phyloP scores from a whole-genome alignment of 495 filamentous ascomycete genomes.

The Aspergillus asperescens region DNA sequence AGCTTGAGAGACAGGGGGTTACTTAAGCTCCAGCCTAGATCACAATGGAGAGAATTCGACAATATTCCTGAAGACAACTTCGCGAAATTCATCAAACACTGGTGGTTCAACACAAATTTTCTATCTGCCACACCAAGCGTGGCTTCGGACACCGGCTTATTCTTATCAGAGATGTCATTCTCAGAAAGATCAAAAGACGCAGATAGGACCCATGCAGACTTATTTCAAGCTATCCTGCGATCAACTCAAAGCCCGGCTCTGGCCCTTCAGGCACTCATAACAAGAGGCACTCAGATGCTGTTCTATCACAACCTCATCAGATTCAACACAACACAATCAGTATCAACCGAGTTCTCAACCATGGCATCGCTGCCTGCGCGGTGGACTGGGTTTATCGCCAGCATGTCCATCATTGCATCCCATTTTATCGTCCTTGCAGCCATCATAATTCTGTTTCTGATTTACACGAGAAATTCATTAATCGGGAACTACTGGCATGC shows the following conservation, averaged over 20 bases:
- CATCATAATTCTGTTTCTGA: background rate
- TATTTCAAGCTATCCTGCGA: background rate
- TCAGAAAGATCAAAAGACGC: too few species aligned
- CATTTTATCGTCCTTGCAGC: background rate
- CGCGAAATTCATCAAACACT: too few species aligned
- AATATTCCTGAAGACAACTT: too few species aligned
- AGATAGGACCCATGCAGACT: background rate
- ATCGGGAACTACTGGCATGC: conserved; percentile 9
- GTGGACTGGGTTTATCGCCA: background rate
- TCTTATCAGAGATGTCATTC: too few species aligned
- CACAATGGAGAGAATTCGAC: background rate
- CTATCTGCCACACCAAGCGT: too few species aligned
- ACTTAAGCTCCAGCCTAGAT: background rate
- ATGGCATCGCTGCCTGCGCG: background rate
- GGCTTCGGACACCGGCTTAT: background rate
- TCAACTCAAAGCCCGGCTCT: background rate
- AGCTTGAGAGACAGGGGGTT: background rate
- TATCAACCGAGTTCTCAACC: background rate
- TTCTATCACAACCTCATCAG: background rate
- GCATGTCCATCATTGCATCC: background rate
- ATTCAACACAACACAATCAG: background rate
- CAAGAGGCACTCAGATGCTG: background rate
- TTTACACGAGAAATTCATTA: background rate
- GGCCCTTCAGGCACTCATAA: background rate
- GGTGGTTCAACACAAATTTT: too few species aligned